Conservation (phyloP, 306 rosid genomes). For the Delonix regia region DNA sequence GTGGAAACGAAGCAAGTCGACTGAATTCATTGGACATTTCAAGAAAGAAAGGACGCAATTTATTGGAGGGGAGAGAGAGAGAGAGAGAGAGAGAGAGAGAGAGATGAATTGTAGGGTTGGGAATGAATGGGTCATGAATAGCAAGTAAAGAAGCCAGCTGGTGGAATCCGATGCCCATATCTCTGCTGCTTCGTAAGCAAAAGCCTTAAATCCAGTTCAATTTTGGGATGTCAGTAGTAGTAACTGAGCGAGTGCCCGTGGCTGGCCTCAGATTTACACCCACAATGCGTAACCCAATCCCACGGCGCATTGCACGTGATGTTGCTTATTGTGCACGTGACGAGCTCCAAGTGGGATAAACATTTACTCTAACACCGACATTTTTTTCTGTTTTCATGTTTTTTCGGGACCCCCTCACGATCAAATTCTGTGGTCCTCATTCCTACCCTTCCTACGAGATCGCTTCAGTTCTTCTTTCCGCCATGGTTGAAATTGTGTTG, state of each 20-base stretch:
- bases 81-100: too few relatives aligned
- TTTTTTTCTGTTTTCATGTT: neutral
- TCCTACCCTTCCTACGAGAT: neutral
- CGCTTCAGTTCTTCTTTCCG: neutral
- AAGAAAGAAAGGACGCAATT: neutral
- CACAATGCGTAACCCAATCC: neutral
- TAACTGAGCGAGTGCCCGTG: neutral
- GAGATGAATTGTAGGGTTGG: neutral
- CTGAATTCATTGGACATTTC: neutral
- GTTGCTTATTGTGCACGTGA: neutral
- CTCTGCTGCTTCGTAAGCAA: neutral
- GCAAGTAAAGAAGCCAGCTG: conserved; percentile 10
- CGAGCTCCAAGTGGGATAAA: neutral
- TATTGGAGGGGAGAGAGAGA: neutral
- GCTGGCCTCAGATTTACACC: neutral
- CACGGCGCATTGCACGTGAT: neutral
- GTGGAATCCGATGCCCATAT: conserved; percentile 20
- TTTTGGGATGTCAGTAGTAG: neutral
- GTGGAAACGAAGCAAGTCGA: neutral
- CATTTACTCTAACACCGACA: neutral
- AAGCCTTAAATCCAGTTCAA: neutral
- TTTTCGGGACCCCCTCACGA: neutral
- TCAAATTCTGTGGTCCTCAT: neutral
- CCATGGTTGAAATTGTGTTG: neutral
- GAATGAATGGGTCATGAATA: neutral